Evolutionary conservation across 2,329 filamentous ascomycete genomes (phyloP).

Genomic region (Acrocalymma vagum): DNA sequence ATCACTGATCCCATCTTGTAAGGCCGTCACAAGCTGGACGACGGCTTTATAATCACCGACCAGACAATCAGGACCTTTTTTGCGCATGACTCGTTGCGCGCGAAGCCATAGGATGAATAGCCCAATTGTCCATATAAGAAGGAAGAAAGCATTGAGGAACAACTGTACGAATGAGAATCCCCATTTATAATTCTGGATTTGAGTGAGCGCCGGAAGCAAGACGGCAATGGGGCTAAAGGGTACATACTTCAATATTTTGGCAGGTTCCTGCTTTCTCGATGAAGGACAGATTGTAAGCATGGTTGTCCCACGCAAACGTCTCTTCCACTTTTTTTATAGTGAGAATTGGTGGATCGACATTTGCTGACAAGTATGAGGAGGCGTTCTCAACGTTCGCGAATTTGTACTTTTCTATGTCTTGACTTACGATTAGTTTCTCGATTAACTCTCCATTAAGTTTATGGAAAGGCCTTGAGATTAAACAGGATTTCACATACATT

Average conservation of each 20-base stretch:
- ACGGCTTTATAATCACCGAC: slow-evolving; percentile 27
- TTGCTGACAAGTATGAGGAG: too few species aligned
- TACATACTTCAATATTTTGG: slow-evolving; percentile 13
- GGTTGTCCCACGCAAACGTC: slow-evolving; percentile 9
- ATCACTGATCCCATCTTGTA: too few species aligned
- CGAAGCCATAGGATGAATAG: slow-evolving; percentile 23
- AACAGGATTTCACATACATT: too few species aligned
- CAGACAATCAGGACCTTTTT: slow-evolving; percentile 9
- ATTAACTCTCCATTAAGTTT: too few species aligned
- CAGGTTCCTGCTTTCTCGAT: slow-evolving; percentile 16
- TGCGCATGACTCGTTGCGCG: slow-evolving; percentile 12
- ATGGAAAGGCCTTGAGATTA: too few species aligned
- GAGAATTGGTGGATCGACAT: too few species aligned
- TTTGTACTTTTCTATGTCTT: too few species aligned
- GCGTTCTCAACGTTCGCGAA: too few species aligned
- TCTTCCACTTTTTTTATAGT: too few species aligned
- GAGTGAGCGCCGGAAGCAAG: too few species aligned
- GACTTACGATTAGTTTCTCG: too few species aligned
- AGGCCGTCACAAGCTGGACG: slow-evolving; percentile 30
- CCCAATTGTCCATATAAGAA: slow-evolving; percentile 26
- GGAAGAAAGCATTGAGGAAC: slow-evolving; percentile 16
- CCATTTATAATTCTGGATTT: slow-evolving; percentile 33
- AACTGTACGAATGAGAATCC: slow-evolving; percentile 34
- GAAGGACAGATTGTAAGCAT: slow-evolving; percentile 4
- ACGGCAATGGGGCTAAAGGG: too few species aligned